Percentiles rank a stretch among this genome's conserved stretches.
Conservation (phyloP, 352 stramenopile genomes). For the Phytophthora boehmeriae region DNA sequence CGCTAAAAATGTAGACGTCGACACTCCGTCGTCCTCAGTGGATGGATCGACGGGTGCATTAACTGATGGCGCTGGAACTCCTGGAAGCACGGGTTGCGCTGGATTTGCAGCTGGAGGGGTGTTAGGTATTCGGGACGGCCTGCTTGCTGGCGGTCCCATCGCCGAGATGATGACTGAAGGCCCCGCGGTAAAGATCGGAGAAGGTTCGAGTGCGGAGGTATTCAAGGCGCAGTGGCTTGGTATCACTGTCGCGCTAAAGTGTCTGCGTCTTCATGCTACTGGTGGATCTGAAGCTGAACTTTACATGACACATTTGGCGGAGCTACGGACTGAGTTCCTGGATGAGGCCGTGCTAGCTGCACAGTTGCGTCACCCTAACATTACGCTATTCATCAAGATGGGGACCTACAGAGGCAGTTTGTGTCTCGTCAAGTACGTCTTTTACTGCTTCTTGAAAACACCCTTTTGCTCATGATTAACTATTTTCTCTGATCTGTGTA, state of each 20-base stretch:
- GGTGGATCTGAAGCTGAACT: slow-evolving; percentile 50
- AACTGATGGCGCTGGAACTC: slow-evolving; percentile 18
- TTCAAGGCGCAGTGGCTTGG: slow-evolving; percentile 75
- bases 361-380: slow-evolving; percentile 73
- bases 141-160: slow-evolving; percentile 32
- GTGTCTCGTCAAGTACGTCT: slow-evolving; percentile 76
- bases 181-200: slow-evolving; percentile 67
- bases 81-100: slow-evolving; percentile 16
- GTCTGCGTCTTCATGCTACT: slow-evolving; percentile 49
- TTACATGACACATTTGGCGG: slow-evolving; percentile 71
- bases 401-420: slow-evolving; percentile 67
- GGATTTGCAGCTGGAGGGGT: slow-evolving; percentile 5
- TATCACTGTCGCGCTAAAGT: slow-evolving; percentile 82
- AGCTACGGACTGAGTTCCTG: slow-evolving; percentile 66
- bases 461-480: not conserved
- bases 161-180: slow-evolving; percentile 69
- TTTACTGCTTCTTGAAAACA: not conserved
- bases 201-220: slow-evolving; percentile 67
- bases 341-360: slow-evolving; percentile 70
- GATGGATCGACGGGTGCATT: slow-evolving; percentile 25
- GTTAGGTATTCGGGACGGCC: slow-evolving; percentile 20
- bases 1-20: slow-evolving; percentile 15
- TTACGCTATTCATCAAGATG: slow-evolving; percentile 79
- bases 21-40: slow-evolving; percentile 33
- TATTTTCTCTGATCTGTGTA: slow-evolving; percentile 23